Conservation (phyloP, 192 early-diverging fungal genomes). For the Coemansia biformis region DNA sequence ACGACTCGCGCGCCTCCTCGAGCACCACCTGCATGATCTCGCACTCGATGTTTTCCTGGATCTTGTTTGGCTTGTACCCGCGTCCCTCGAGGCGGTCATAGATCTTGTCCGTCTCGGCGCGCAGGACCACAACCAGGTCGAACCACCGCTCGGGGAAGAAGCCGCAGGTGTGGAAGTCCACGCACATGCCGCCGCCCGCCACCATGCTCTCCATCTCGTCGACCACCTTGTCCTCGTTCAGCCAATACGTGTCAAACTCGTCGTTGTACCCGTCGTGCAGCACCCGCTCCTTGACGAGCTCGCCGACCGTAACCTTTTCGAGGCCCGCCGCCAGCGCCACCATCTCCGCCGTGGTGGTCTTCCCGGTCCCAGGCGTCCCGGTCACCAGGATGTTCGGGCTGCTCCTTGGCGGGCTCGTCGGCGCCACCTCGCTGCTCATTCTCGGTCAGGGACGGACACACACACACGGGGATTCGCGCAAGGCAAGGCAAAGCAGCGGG, state of each 20-base stretch:
- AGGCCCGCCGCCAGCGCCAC: constrained; percentile 66
- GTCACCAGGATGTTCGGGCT: constrained; percentile 79
- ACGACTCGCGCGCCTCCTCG: constrained; percentile 83
- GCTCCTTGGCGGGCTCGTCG: constrained; percentile 25
- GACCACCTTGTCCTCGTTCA: constrained; percentile 91
- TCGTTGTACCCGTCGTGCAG: constrained; percentile 82
- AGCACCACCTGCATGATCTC: constrained; percentile 97
- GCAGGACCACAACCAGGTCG: constrained; percentile 89
- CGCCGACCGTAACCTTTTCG: constrained; percentile 78
- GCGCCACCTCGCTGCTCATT: constrained; percentile 20
- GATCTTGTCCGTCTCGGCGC: constrained; percentile 70
- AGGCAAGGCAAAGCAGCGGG: no score
- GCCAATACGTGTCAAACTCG: constrained; percentile 79
- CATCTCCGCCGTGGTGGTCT: constrained; percentile 75
- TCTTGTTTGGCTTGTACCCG: constrained; percentile 76
- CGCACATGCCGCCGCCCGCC: constrained; percentile 74
- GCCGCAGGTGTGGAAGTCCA: constrained; percentile 93
- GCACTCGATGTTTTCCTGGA: constrained; percentile 89
- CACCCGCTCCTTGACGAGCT: constrained; percentile 77
- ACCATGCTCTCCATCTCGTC: constrained; percentile 88
- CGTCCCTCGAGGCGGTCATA: constrained; percentile 76
- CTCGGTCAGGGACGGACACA: no score
- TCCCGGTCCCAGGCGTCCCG: constrained; percentile 81
- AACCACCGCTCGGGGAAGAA: constrained; percentile 98
- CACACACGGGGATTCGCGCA: no score